Percentiles rank a stretch among this genome's conserved stretches.
Evolutionary conservation across 2,329 filamentous ascomycete genomes (phyloP).

Genomic region (Fusarium sp.): DNA sequence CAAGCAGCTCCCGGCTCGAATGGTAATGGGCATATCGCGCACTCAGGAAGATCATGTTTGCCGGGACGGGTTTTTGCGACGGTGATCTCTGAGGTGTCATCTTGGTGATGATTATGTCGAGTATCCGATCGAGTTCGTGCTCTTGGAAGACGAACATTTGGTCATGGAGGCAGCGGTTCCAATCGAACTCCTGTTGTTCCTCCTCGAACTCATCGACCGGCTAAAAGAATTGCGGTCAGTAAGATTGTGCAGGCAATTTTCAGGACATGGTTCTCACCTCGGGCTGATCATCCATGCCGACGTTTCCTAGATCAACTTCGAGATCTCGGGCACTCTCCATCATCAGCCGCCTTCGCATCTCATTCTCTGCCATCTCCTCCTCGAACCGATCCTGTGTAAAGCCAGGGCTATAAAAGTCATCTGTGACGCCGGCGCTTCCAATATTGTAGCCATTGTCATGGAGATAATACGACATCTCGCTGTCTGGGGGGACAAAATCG

Average conservation of each 20-base stretch:
- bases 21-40: conserved; percentile 98
- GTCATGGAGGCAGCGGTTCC: conserved; percentile 91
- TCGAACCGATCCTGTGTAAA: conserved; percentile 94
- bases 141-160: conserved; percentile 99
- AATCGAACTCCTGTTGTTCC: conserved; percentile 93
- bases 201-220: conserved; percentile 81
- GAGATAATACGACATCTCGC: conserved; percentile 94
- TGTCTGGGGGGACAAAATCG: conserved; percentile 93
- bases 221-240: conserved; percentile 47
- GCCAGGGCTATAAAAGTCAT: conserved; percentile 94
- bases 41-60: conserved; percentile 95
- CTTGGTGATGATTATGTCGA: conserved; percentile 95
- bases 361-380: conserved; percentile 95
- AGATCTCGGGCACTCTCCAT: conserved; percentile 98
- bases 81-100: conserved; percentile 97
- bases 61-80: conserved; percentile 96
- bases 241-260: neutral
- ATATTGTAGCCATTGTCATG: conserved; percentile 94
- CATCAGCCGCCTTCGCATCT: conserved; percentile 96
- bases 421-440: conserved; percentile 77
- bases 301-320: conserved; percentile 93
- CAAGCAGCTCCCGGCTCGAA: conserved; percentile 82
- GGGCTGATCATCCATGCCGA: conserved; percentile 93
- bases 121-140: conserved; percentile 85
- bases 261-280: conserved; percentile 67